Evolutionary conservation across 306 rosid genomes (phyloP), one percentile per base, ranked within the genome.

Genomic region (Mimosa pudica): DNA sequence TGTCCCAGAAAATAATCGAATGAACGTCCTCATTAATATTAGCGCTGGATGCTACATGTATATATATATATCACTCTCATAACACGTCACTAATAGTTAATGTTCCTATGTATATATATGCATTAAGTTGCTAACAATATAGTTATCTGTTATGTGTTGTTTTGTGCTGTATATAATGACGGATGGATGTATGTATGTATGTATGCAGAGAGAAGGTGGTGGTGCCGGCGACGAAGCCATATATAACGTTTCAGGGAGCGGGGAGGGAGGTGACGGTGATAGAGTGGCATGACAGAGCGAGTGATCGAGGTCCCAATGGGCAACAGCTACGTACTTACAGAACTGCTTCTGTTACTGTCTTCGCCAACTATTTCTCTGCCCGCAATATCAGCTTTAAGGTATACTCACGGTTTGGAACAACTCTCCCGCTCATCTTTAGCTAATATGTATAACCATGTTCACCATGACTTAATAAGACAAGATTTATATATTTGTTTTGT

Each of bases 221-320:
- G 70, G 96, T 94, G 85, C 90, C 96, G 48, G 93, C 38, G 84
- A 89, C 90, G 45, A 92, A 92, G 85, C 94, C 94, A 47, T 94
- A 92, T 88, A 89, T 94, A 36, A 92, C 97, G 16, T 90, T 94
- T 81, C 47, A 89, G 78, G 98, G 98, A 1, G 94, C 82, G 0
- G 97, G 98, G 1, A 94, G 81, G 51, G 97, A 88, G 0, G 86
- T 68, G 82, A 94, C 97, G n/a, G 89, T 90, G 74, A 89, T 94
- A 33, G 97, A 92, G 47, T 94, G 97, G 98, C 98, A 94, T 75
- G 97, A 92, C 81, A 24, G 98, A 30, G 98, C 97, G 4, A 79
- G 91, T 55, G 97, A 94, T 84, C 98, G 87, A 4, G 98, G 90
- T 52, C 87, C 94, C 74, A 94, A 87, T 10, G 98, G 98, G 5